phyloP scores from a whole-genome alignment of 148 eudicot species.

The Persicaria tinctoria region DNA sequence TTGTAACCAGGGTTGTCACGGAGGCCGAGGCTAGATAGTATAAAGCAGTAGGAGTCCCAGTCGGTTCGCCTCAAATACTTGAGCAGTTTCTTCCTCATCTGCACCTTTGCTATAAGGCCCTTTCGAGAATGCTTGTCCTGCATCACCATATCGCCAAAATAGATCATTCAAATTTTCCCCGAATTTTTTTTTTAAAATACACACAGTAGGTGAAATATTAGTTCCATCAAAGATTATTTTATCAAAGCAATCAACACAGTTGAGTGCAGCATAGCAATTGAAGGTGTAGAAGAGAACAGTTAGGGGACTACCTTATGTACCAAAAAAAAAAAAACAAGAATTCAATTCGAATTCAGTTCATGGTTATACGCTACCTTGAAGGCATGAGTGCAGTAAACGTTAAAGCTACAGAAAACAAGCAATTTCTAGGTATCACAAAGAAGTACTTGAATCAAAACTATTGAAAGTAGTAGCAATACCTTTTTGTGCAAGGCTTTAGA shows the following conservation, averaged over 20 bases:
- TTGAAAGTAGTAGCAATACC: conserved; percentile 22
- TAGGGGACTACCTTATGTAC: too few species aligned
- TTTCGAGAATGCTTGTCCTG: conserved; percentile 71
- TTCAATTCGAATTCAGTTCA: too few species aligned
- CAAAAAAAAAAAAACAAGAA: too few species aligned
- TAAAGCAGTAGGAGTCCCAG: conserved; percentile 63
- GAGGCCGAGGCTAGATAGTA: conserved; percentile 62
- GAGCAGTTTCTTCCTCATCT: conserved; percentile 58
- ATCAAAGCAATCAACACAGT: background rate
- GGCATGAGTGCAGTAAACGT: too few species aligned
- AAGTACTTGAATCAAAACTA: background rate
- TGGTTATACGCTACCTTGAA: too few species aligned
- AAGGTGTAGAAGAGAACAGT: too few species aligned
- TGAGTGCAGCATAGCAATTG: too few species aligned
- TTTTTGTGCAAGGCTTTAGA: conserved; percentile 45
- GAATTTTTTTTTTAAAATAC: too few species aligned
- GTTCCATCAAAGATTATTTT: background rate
- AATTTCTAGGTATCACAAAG: background rate
- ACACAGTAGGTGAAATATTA: background rate
- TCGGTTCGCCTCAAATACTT: conserved; percentile 62
- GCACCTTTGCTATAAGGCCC: conserved; percentile 60
- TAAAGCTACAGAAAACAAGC: background rate
- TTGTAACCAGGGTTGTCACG: conserved; percentile 47
- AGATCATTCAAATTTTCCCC: background rate
- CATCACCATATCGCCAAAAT: background rate